phyloP scores from a whole-genome alignment of 1,139 yeast species.

The Suhomyces guaymorum region DNA sequence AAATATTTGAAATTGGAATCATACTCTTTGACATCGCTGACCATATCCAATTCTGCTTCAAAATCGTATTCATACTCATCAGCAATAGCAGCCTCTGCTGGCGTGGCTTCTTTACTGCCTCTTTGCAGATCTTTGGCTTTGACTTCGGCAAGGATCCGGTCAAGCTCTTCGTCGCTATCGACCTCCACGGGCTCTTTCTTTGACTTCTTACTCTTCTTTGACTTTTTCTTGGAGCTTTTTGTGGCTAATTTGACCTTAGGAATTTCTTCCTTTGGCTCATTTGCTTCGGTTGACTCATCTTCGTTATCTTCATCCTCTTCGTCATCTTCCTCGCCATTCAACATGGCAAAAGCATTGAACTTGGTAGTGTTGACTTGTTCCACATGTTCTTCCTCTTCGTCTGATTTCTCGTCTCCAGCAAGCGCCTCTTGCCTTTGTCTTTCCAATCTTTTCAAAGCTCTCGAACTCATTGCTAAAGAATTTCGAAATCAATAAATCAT shows the following conservation, averaged over 20 bases:
- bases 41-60: conserved; percentile 33
- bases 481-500: background rate
- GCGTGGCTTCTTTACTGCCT: conserved; percentile 2
- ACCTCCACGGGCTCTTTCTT: conserved; percentile 18
- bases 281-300: conserved; percentile 19
- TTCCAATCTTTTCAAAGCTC: conserved; percentile 59
- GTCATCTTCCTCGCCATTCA: conserved; percentile 44
- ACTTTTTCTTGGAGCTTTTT: conserved; percentile 8
- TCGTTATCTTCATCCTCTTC: conserved; percentile 32
- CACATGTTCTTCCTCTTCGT: conserved; percentile 9
- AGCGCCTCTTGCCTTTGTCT: conserved; percentile 40
- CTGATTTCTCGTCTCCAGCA: conserved; percentile 3
- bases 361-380: conserved; percentile 17
- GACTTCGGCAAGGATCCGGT: conserved; percentile 38
- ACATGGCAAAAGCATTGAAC: conserved; percentile 56
- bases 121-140: conserved; percentile 32
- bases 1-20: conserved; percentile 49
- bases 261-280: too few relatives aligned
- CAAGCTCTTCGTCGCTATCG: conserved; percentile 46
- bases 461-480: conserved; percentile 55
- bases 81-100: conserved; percentile 13
- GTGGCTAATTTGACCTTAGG: conserved; percentile 11
- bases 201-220: conserved; percentile 13
- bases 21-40: conserved; percentile 32
- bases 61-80: conserved; percentile 33